Percentiles rank a stretch among this genome's conserved stretches.
These are phyloP conservation scores for Moelleriella libera DNA, from an alignment of 2,329 filamentous ascomycete species.

Conservation along the genomic window DNA sequence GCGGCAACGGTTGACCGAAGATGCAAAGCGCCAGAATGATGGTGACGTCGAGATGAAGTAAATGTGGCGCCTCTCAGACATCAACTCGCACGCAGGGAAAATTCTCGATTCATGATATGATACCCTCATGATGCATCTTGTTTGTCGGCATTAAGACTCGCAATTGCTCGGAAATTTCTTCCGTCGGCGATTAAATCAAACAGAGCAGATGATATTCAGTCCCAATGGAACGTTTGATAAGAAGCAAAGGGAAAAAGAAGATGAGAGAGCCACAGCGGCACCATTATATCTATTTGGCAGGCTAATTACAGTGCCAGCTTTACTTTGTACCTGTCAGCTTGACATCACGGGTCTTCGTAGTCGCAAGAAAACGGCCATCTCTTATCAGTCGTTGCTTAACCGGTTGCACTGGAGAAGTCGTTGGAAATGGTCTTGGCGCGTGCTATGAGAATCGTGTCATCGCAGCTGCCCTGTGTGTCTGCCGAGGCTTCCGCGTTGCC, in stretches of 20 bases:
- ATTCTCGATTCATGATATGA: not conserved
- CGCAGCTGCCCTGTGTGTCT: constrained; percentile 1
- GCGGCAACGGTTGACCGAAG: constrained; percentile 1
- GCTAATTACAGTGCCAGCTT: too few relatives aligned
- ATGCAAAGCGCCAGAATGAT: constrained; percentile 13
- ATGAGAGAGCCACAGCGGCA: not conserved
- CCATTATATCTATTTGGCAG: not conserved
- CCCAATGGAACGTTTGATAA: too few relatives aligned
- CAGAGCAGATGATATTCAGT: too few relatives aligned
- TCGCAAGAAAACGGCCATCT: too few relatives aligned
- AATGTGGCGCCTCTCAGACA: not conserved
- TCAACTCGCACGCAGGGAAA: not conserved
- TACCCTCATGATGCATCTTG: not conserved
- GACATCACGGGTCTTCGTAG: too few relatives aligned
- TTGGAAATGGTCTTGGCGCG: constrained; percentile 4
- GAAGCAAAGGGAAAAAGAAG: too few relatives aligned
- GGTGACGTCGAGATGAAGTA: constrained; percentile 28
- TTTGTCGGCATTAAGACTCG: not conserved
- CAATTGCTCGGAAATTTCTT: too few relatives aligned
- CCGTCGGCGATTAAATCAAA: too few relatives aligned
- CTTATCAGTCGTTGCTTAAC: not conserved
- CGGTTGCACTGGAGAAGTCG: constrained; percentile 2
- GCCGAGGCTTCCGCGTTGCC: not conserved
- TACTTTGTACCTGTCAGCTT: too few relatives aligned
- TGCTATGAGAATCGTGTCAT: constrained; percentile 1